Evolutionary conservation across 495 filamentous ascomycete species (phyloP), one percentile per base, ranked within the genome.

Genomic region (Aspergillus affinis): DNA sequence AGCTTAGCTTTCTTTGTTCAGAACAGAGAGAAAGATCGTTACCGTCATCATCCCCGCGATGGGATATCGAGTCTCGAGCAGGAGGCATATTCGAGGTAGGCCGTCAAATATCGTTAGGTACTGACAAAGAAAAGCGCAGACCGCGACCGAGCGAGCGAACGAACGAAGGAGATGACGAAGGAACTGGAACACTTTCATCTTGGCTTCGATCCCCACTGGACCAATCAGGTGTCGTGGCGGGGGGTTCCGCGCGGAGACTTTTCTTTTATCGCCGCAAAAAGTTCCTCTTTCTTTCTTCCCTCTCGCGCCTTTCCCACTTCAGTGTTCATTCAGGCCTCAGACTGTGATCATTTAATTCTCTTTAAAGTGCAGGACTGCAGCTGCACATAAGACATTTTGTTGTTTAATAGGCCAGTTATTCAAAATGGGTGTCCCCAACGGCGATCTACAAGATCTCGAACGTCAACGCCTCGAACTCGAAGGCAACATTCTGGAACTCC

Each of bases 401-500:
- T 12, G 29, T 1, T 51, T 51, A 26, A 44, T 41, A n/a, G 52
- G 17, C 9, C 7, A 46, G 48, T 13, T 20, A 48, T 7, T 29
- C 44, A 66, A 45, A 21, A 78, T 79, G 76, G 71, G 71, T n/a
- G 61, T 74, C 8, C 69, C 72, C 10, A 64, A 65, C 18, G 64
- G 64, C 49, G 65, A 65, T 41, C 63, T 82, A 5, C 64, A 72
- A 27, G 74, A 71, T 58, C 80, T 97, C 13, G 92, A 97, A 66
- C 83, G 84, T 55, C 91, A 90, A 61, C 86, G 91, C 20, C 77
- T 84, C 55, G 79, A 85, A 10, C 84, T 97, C 23, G 90, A 96
- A 71, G 82, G 82, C 15, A 91, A 88, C 62, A 83, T 96, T 26
- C 75, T 78, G 23, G 85, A 92, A 65, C 86, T 97, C 10, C 82